Base-by-base conservation (phyloP, 164 flowering plant species). In the Warburgia ugandensis region DNA sequence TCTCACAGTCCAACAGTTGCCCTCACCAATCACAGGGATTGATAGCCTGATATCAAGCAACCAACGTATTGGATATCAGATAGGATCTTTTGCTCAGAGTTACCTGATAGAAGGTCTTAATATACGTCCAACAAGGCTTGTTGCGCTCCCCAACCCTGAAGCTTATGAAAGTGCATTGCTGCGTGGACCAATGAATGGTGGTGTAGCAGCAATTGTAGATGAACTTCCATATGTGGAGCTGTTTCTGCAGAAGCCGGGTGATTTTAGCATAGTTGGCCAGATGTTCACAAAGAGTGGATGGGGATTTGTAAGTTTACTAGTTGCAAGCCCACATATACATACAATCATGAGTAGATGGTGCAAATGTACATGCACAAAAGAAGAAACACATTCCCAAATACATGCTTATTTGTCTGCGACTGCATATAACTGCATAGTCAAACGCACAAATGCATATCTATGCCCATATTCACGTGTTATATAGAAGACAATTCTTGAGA, bases 221-320 rank as follows among this genome's bases (percentile, higher is more conserved):
- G 95, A 86, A 68, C 80, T 76, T 62, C 80, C 92, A 20, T 86
- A 86, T 47, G 52, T 86, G 16, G 86, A 86, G 43, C 54, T 81
- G 33, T 86, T 86, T 65, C 63, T 86, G 41, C n/a, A n/a, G n/a
- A 66, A 66, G 8, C 53, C 46, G 4, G 45, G 67, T 19, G 80
- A 72, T 13, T 84, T 77, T 42, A 71, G 68, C 26, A 76, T 81
- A 44, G 68, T 78, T 48, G 95, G 95, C 43, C 71, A 75, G 55
- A 32, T 71, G 58, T 81, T 86, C 67, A 81, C 89, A 33, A 79
- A 61, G 62, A 68, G 76, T 16, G 89, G 92, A 37, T 86, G 95
- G 95, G 95, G 95, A 62, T 83, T 86, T 68, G 95, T 86, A 66
- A 86, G 95, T 81, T n/a, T n/a, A n/a, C n/a, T n/a, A n/a, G n/a